Conservation (phyloP, 768 basidiomycete genomes). For the Suillus hirtellus region DNA sequence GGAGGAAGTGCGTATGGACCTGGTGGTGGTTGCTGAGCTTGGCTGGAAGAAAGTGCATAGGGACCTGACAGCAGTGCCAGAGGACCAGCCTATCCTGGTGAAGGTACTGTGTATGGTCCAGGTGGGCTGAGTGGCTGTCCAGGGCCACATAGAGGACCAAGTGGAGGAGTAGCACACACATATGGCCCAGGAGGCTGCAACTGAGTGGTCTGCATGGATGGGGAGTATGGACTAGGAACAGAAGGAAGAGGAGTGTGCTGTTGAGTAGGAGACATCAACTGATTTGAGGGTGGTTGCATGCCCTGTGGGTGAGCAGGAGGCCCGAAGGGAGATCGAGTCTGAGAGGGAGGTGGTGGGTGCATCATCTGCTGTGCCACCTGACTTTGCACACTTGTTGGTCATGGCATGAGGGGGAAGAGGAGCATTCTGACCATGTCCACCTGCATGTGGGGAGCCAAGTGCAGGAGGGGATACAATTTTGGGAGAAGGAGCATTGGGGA, state of each 20-base stretch:
- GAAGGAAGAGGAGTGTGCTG: conserved; percentile 39
- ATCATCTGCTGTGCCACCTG: conserved; percentile 41
- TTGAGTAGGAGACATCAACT: conserved; percentile 51
- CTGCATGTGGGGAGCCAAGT: conserved; percentile 47
- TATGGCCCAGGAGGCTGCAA: conserved; percentile 38
- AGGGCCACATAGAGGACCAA: conserved; percentile 32
- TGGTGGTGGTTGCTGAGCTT: background rate
- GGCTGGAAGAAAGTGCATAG: conserved; percentile 20
- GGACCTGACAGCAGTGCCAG: conserved; percentile 23
- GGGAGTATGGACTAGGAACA: conserved; percentile 33
- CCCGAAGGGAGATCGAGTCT: conserved; percentile 28
- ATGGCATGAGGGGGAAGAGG: conserved; percentile 50
- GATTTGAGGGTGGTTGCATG: conserved; percentile 40
- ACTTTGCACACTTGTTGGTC: conserved; percentile 38
- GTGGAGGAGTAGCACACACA: conserved; percentile 43
- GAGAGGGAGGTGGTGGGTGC: conserved; percentile 37
- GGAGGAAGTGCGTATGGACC: too few species aligned
- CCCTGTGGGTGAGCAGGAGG: conserved; percentile 35
- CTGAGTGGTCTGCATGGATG: conserved; percentile 26
- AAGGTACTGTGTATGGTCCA: conserved; percentile 28
- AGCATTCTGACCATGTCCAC: conserved; percentile 27
- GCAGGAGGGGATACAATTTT: conserved; percentile 41
- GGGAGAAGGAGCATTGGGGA: conserved; percentile 62
- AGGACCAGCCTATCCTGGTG: conserved; percentile 17
- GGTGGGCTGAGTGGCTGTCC: conserved; percentile 9